Percentiles rank a stretch among this genome's conserved stretches.
phyloP scores from a whole-genome alignment of 441 rosid species.

The Corymbia calophylla region DNA sequence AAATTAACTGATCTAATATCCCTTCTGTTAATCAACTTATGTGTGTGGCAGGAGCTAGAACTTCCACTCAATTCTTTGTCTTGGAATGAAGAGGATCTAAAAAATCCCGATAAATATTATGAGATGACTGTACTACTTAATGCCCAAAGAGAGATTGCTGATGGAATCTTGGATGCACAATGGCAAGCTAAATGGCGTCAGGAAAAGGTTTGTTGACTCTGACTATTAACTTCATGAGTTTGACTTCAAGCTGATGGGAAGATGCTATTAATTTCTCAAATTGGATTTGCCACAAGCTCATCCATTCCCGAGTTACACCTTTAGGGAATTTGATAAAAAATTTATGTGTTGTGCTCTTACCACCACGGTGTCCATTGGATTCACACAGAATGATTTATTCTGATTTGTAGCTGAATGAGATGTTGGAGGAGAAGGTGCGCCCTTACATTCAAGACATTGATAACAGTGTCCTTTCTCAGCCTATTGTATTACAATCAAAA shows the following conservation, averaged over 20 bases:
- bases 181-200: slow-evolving; percentile 93
- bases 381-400: background rate
- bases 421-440: slow-evolving; percentile 79
- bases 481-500: slow-evolving; percentile 47
- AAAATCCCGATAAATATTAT: slow-evolving; percentile 58
- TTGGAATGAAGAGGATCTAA: slow-evolving; percentile 88
- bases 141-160: slow-evolving; percentile 89
- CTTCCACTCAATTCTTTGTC: slow-evolving; percentile 74
- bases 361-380: background rate
- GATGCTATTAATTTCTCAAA: background rate
- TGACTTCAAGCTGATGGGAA: background rate
- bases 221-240: background rate
- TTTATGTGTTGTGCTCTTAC: background rate
- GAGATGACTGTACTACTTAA: slow-evolving; percentile 90
- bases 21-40: background rate
- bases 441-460: slow-evolving; percentile 49
- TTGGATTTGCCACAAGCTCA: background rate
- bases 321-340: background rate
- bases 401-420: slow-evolving; percentile 54
- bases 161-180: slow-evolving; percentile 71
- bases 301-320: background rate
- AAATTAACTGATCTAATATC: background rate
- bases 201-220: slow-evolving; percentile 44
- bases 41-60: slow-evolving; percentile 51
- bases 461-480: slow-evolving; percentile 41